Evolutionary conservation across 768 basidiomycete species (phyloP), one percentile per base, ranked within the genome.

Genomic region (Daedaleopsis sinensis): DNA sequence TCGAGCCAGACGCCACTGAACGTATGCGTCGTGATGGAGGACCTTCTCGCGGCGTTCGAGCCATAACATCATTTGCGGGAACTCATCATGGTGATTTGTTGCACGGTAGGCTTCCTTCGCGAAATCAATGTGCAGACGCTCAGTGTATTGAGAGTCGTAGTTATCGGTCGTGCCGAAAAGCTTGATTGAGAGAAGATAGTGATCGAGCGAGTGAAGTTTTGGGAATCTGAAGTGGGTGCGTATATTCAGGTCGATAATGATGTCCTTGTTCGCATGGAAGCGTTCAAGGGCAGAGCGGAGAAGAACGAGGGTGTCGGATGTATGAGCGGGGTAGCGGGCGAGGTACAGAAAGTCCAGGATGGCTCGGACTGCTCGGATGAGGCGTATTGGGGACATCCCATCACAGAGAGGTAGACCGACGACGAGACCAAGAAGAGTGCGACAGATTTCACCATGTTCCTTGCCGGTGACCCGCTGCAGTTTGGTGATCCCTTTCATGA

Each of bases 41-140:
- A 66, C 46, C 52, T 66, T 66, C 46, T 66, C 61, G 5, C 38
- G 27, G 6, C 58, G 61, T 23, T 66, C 54, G 2, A 66, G 39
- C 65, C 65, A 66, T 0, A 39, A 5, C 7, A 61, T 63, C 65
- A 66, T 66, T 47, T 66, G 65, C 19, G 58, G 23, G 16, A 59
- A 62, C 19, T 62, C 60, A 27, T 65, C 62, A 36, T 62, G 61
- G 6, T 52, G 54, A 43, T 69, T 52, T 52, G 58, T 47, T 32
- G 67, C 55, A 58, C 68, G 35, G 56, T 62, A 75, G 0, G 59
- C 68, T 5, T 68, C 47, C 63, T 82, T 82, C 1, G 78, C 74
- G 51, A 70, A 73, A 61, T 81, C 74, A 49, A 81, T 81, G 55
- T 81, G 82, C 1, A 82, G 68, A 0, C 72, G 71, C 66, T 72